Conservation (phyloP, 148 eudicot genomes). For the Rhododendron vialii region DNA sequence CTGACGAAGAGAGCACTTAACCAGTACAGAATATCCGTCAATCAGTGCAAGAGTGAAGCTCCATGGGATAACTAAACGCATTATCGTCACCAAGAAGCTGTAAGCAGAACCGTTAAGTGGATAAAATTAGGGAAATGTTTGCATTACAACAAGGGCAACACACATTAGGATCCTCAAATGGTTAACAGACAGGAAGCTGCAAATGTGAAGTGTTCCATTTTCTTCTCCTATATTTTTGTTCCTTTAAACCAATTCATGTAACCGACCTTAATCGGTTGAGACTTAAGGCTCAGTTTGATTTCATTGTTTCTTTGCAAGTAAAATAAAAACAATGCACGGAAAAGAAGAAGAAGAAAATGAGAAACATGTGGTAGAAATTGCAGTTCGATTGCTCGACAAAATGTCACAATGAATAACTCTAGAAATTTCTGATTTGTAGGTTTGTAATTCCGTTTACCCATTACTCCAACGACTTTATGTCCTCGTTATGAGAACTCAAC, state of each 20-base stretch:
- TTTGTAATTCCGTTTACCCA: too few species aligned
- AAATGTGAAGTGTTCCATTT: too few species aligned
- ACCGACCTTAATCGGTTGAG: too few species aligned
- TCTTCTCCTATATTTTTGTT: too few species aligned
- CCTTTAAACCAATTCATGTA: too few species aligned
- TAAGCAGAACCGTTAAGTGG: not conserved
- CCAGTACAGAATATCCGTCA: slow-evolving; percentile 43
- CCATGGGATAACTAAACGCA: slow-evolving; percentile 66
- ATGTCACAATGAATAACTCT: too few species aligned
- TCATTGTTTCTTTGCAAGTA: not conserved
- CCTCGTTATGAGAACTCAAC: too few species aligned
- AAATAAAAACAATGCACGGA: not conserved
- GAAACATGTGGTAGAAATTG: not conserved
- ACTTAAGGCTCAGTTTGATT: too few species aligned
- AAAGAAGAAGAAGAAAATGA: not conserved
- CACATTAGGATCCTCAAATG: not conserved
- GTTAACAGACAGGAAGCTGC: not conserved
- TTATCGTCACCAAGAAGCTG: slow-evolving; percentile 57
- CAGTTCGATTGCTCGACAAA: too few species aligned
- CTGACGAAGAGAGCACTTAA: slow-evolving; percentile 37
- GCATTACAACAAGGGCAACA: not conserved
- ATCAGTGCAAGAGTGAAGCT: slow-evolving; percentile 48
- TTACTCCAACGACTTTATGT: too few species aligned
- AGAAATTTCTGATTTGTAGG: too few species aligned
- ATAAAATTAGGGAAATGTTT: not conserved